phyloP scores from a whole-genome alignment of 345 rosid genomes.

The Jatropha curcas region DNA sequence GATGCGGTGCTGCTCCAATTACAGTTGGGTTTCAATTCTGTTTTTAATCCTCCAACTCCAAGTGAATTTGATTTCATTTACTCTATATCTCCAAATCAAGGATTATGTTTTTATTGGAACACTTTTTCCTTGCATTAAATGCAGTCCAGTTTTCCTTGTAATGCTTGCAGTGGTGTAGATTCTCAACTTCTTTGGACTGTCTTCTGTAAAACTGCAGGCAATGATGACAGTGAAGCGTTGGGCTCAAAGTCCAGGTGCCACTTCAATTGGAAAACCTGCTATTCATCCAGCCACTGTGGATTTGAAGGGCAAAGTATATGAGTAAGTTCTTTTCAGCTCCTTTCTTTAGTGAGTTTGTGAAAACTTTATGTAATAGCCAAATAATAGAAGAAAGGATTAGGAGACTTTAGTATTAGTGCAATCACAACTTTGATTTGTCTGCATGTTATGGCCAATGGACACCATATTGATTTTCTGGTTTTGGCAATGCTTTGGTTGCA shows the following conservation, averaged over 20 bases:
- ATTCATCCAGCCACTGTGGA: slow-evolving; percentile 95
- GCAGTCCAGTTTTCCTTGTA: not conserved
- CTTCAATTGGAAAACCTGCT: slow-evolving; percentile 88
- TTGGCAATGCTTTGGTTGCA: slow-evolving; percentile 30
- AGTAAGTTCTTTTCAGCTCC: slow-evolving; percentile 47
- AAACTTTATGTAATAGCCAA: not conserved
- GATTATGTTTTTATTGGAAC: not conserved
- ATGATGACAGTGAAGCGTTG: slow-evolving; percentile 96
- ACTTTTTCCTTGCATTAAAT: not conserved
- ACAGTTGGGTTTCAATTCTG: slow-evolving; percentile 55
- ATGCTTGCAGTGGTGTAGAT: not conserved
- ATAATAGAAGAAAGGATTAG: not conserved
- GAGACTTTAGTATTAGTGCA: not conserved
- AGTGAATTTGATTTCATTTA: no score
- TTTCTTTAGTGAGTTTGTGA: no score
- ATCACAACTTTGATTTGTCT: not conserved
- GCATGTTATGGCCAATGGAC: not conserved
- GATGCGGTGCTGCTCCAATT: slow-evolving; percentile 94
- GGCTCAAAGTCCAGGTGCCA: slow-evolving; percentile 70
- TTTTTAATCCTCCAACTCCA: not conserved
- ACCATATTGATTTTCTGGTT: not conserved
- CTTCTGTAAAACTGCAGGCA: slow-evolving; percentile 47
- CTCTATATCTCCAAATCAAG: not conserved
- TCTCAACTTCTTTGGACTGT: slow-evolving; percentile 8
- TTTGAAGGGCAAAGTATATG: slow-evolving; percentile 93